Base-by-base conservation (phyloP, 495 filamentous ascomycete genomes). In the Penicillium diatomitis region DNA sequence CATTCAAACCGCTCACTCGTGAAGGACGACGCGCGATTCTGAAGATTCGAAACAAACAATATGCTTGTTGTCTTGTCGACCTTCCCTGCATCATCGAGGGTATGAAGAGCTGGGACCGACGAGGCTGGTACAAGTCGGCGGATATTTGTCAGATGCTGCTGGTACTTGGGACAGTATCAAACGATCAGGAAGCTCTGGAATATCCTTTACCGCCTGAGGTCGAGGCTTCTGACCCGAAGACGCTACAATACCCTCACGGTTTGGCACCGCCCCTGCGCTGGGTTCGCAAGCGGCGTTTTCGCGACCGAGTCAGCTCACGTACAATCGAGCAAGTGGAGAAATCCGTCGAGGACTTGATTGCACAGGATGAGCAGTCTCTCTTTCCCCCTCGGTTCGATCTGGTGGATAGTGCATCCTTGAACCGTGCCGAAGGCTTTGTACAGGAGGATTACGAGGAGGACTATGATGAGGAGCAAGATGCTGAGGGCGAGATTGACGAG, bases 111-210 rank as follows among this genome's bases (percentile, higher is more conserved):
- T 96, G 92, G 85, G 92, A 97, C 58, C 84, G 83, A 61, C 87
- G 84, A 50, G 79, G 83, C 27, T 92, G 90, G 80, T 90, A 89
- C 72, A 99, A 99, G 68, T 85, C 84, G 4, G 87, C 87, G 3
- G 94, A 99, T 67, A 81, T 99, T 6, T 92, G 85, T 51, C 94
- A 99, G 72, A 95, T 99, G 87, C 74, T 97, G 3, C 68, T 94
- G 32, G 85, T 96, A 0, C 76, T 90, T 48, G 85, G 86, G 3
- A 70, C 60, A 32, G 81, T 95, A 28, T 57, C 73, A 8, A 81
- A 66, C 44, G 90, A 97, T 51, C 73, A 82, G 6, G 87, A 94
- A 56, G 88, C 86, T 0, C 44, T 85, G 70, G 74, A 75, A 46
- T 66, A 71, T 63, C 72, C 78, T 1, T 66, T 92, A 7, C 90